These are phyloP conservation scores for Starmera caribaea DNA, from an alignment of 805 yeast genomes.

Conservation along the genomic window DNA sequence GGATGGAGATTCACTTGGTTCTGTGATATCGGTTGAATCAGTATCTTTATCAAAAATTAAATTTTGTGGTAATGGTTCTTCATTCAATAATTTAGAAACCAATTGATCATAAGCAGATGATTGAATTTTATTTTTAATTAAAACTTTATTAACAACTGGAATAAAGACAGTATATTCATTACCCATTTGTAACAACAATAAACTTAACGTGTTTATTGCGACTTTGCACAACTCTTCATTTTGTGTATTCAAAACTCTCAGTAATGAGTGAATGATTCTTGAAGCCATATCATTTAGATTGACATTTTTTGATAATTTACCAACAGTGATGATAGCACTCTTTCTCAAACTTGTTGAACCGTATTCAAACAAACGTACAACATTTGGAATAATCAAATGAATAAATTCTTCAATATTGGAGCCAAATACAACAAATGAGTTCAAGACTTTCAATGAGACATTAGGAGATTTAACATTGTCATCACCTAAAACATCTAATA, in stretches of 20 bases:
- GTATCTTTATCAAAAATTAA: constrained; percentile 59
- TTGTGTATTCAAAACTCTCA: constrained; percentile 49
- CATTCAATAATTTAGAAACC: constrained; percentile 65
- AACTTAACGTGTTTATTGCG: constrained; percentile 71
- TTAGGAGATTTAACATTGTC: constrained; percentile 45
- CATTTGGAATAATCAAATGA: constrained; percentile 78
- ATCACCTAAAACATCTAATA: constrained; percentile 67
- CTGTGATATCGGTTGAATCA: constrained; percentile 20
- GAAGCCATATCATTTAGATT: constrained; percentile 82
- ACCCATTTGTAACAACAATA: constrained; percentile 72
- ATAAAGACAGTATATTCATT: constrained; percentile 77
- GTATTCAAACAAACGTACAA: constrained; percentile 72
- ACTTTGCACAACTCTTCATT: constrained; percentile 53
- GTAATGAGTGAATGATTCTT: constrained; percentile 76
- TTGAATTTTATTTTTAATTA: constrained; percentile 54
- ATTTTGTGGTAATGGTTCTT: constrained; percentile 79
- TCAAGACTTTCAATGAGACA: constrained; percentile 64
- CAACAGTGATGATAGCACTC: constrained; percentile 75
- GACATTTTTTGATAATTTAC: constrained; percentile 66
- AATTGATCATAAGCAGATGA: constrained; percentile 72
- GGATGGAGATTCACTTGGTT: constrained; percentile 57
- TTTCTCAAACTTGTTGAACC: constrained; percentile 49
- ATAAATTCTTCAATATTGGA: constrained; percentile 80
- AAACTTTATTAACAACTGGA: constrained; percentile 65
- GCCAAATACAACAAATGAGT: constrained; percentile 81